Percentiles rank a stretch among this genome's conserved stretches.
Conservation (phyloP, 2,329 filamentous ascomycete species). For the Cyclaneusma minus region DNA sequence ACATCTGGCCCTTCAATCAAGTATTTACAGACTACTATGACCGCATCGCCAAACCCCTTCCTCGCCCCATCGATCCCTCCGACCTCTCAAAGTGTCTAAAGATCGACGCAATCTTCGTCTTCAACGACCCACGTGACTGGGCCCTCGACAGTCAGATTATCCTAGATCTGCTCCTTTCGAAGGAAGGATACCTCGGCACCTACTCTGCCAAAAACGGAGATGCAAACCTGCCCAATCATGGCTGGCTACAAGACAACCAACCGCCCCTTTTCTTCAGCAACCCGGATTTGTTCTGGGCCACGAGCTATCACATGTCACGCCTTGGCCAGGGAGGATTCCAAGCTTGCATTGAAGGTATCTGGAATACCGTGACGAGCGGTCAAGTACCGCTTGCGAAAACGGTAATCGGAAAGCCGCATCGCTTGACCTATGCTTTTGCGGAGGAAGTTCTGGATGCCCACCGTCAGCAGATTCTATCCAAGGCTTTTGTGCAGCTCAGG, state of each 20-base stretch:
- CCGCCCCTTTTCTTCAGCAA: slow-evolving; percentile 79
- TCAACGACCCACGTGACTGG: slow-evolving; percentile 96
- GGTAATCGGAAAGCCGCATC: slow-evolving; percentile 71
- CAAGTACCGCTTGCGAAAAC: slow-evolving; percentile 42
- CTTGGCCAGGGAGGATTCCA: slow-evolving; percentile 87
- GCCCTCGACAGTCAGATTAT: slow-evolving; percentile 78
- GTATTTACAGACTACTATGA: slow-evolving; percentile 47
- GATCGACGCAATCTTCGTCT: slow-evolving; percentile 83
- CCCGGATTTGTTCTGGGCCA: slow-evolving; percentile 79
- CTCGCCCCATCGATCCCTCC: slow-evolving; percentile 26
- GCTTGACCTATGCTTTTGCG: slow-evolving; percentile 68
- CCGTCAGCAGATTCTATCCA: slow-evolving; percentile 30
- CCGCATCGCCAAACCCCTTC: slow-evolving; percentile 39
- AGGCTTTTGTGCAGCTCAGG: too few species aligned
- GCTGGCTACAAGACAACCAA: slow-evolving; percentile 73
- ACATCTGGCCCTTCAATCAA: slow-evolving; percentile 71
- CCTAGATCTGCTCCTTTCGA: slow-evolving; percentile 66
- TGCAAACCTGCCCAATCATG: slow-evolving; percentile 45
- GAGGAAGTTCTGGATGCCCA: slow-evolving; percentile 55
- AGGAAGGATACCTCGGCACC: slow-evolving; percentile 67
- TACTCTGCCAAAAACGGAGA: slow-evolving; percentile 58
- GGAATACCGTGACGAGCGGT: slow-evolving; percentile 54
- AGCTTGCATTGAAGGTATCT: slow-evolving; percentile 66
- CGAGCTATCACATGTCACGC: slow-evolving; percentile 68
- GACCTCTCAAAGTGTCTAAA: slow-evolving; percentile 39